phyloP scores from a whole-genome alignment of 495 filamentous ascomycete genomes.

The Tuber brumale region DNA sequence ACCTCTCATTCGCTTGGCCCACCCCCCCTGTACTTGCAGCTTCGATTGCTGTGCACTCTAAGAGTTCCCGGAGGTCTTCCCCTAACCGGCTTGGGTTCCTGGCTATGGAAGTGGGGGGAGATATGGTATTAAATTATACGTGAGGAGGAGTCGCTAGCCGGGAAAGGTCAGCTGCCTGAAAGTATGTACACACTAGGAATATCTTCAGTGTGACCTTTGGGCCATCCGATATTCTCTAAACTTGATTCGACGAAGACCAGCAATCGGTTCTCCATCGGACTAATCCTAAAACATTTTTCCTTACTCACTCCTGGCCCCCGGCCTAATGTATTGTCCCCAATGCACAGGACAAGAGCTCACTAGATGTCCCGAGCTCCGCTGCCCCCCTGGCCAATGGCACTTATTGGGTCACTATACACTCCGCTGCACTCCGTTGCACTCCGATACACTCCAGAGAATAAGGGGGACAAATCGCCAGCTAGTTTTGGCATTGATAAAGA shows the following conservation, averaged over 20 bases:
- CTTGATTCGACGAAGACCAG: slow-evolving; percentile 27
- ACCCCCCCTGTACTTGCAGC: slow-evolving; percentile 9
- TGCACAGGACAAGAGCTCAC: slow-evolving; percentile 13
- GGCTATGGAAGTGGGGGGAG: too few relatives aligned
- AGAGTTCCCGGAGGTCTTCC: background rate
- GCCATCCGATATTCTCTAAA: slow-evolving; percentile 7
- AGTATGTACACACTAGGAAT: slow-evolving; percentile 4
- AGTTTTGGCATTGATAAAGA: slow-evolving; percentile 10
- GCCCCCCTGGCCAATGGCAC: slow-evolving; percentile 41
- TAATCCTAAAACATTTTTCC: slow-evolving; percentile 18
- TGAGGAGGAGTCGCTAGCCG: slow-evolving; percentile 12
- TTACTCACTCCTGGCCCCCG: slow-evolving; percentile 13
- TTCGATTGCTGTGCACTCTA: background rate
- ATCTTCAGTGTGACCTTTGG: background rate
- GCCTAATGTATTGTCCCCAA: slow-evolving; percentile 29
- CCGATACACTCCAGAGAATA: slow-evolving; percentile 27
- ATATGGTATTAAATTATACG: slow-evolving; percentile 4
- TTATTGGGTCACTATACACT: slow-evolving; percentile 39
- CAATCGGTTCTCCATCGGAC: background rate
- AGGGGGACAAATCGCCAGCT: slow-evolving; percentile 5
- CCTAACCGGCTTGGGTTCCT: background rate
- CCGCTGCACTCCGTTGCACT: slow-evolving; percentile 28
- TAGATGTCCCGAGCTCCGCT: slow-evolving; percentile 32
- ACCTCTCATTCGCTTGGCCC: slow-evolving; percentile 9
- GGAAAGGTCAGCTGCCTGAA: slow-evolving; percentile 33